Evolutionary conservation across 2,329 filamentous ascomycete genomes (phyloP).

Genomic region (Pyrenochaeta sp.): DNA sequence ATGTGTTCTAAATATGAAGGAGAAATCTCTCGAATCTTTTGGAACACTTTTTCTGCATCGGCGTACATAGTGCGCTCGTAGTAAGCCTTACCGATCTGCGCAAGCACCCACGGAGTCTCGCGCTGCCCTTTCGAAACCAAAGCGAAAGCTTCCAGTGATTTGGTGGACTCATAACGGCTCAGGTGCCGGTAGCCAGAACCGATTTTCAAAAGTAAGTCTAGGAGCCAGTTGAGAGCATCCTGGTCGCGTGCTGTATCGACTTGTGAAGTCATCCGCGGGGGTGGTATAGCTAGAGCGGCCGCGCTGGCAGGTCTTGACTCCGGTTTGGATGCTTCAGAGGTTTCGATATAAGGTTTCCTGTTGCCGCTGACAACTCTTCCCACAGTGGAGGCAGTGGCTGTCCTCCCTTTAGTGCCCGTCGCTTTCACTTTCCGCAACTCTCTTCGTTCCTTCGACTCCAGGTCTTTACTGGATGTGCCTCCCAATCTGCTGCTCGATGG

Average conservation of each 20-base stretch:
- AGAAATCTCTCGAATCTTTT: constrained; percentile 77
- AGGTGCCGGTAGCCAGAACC: constrained; percentile 81
- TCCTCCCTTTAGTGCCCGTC: constrained; percentile 71
- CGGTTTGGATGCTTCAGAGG: constrained; percentile 76
- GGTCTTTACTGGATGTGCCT: constrained; percentile 58
- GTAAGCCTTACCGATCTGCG: constrained; percentile 87
- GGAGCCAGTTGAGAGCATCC: constrained; percentile 77
- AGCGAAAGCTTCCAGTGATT: constrained; percentile 78
- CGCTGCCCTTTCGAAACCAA: constrained; percentile 77
- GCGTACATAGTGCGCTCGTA: constrained; percentile 89
- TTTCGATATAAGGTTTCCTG: constrained; percentile 74
- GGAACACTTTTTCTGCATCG: constrained; percentile 88
- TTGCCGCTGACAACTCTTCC: constrained; percentile 91
- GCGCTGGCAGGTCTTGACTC: constrained; percentile 48
- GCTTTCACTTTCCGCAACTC: constrained; percentile 87
- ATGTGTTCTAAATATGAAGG: constrained; percentile 90
- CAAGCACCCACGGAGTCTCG: constrained; percentile 92
- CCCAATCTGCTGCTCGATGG: constrained; percentile 71
- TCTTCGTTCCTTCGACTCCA: constrained; percentile 69
- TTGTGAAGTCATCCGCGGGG: constrained; percentile 53
- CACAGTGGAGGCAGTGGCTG: constrained; percentile 73
- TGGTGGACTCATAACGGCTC: constrained; percentile 78
- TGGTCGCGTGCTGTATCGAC: constrained; percentile 71
- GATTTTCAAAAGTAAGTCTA: constrained; percentile 84
- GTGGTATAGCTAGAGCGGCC: constrained; percentile 31